Base-by-base conservation (phyloP, 2,329 filamentous ascomycete genomes). In the Neobulgaria alba region DNA sequence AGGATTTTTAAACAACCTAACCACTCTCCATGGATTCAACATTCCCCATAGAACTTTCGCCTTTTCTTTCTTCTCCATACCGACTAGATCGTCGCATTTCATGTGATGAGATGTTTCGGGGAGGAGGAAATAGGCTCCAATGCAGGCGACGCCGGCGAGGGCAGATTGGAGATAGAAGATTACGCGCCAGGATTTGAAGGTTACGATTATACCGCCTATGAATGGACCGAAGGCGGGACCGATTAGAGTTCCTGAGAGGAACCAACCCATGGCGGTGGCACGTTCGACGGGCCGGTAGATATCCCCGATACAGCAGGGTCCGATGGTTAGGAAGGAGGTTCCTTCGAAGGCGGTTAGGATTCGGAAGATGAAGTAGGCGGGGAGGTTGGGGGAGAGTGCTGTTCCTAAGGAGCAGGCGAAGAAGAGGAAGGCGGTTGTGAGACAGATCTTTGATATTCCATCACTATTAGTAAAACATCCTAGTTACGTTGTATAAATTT, bases 111-210 rank as follows among this genome's bases (percentile, higher is more conserved):
- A 81, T 0, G 83, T 89, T 57, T 89, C 83, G 0, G 81, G 80
- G 9, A 88, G 69, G 10, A 85, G 63, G 51, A 85, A 76, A 49
- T 76, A 71, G 21, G 83, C 71, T 1, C 79, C 70, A 0, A 79
- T 15, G 0, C 71, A 66, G 1, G 75, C 79, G 0, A 72, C 56
- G 2, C 73, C 81, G 0, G 78, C 79, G 4, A 87, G 67, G 0
- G 73, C 82, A 0, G 79, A 77, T 56, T 88, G 83, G 0, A 89
- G 66, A 78, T 82, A 88, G 63, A 87, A 88, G 39, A 88, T 85
- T 31, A 75, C 73, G 14, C 82, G 71, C 85, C 85, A 90, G 2
- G 70, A 73, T 5, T 71, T 68, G 60, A 77, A 87, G 0, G 82
- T 88, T 12, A 88, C 81, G 37, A 90, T 85, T 33, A 87, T 77